Evolutionary conservation across 306 rosid species (phyloP), one percentile per base, ranked within the genome.

Genomic region (Ceratonia siliqua): DNA sequence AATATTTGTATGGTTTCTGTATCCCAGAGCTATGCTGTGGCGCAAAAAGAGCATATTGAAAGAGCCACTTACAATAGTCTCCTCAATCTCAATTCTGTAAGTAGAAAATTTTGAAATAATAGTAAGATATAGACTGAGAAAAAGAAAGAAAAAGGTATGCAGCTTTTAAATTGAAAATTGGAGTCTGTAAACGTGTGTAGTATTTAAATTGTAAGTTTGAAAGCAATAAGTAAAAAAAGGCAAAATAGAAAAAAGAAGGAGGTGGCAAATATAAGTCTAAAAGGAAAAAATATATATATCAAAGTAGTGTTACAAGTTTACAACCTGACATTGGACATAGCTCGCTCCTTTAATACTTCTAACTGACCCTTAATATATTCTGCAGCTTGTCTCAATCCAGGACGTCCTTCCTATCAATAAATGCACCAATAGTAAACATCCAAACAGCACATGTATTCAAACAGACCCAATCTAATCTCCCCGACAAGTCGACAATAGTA

Each of bases 41-140:
- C 89, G 88, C 74, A 95, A 82, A 86, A 95, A 95, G 64, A 87
- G 64, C 99, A 95, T 95, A 78, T 81, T 87, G 70, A 95, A 95
- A 36, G 98, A 87, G 48, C 99, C 99, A 84, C 89, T 88, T 52
- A 95, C 98, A 75, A 83, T 70, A 1, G 75, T 81, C 89, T 95
- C 99, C 64, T 92, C 96, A 39, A 92, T 85, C 86, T 95, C 99
- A 85, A 95, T 79, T 85, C 99, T 95, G 96, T 79, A 77, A 48
- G 20, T 54, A 10, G 22, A 64, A 28, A 55, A 46, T 45, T 15
- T 28, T 20, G 59, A 49, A 59, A 74, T 17, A 35, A 72, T 41
- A 56, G 27, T 70, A 67, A 78, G 55, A 65, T 22, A 14, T 72
- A 52, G 36, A 15, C 8, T 0, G 35, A 25, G 55, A 54, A 33